Conservation (phyloP, 1,284 basidiomycete genomes). For the Volvariella surrecta region DNA sequence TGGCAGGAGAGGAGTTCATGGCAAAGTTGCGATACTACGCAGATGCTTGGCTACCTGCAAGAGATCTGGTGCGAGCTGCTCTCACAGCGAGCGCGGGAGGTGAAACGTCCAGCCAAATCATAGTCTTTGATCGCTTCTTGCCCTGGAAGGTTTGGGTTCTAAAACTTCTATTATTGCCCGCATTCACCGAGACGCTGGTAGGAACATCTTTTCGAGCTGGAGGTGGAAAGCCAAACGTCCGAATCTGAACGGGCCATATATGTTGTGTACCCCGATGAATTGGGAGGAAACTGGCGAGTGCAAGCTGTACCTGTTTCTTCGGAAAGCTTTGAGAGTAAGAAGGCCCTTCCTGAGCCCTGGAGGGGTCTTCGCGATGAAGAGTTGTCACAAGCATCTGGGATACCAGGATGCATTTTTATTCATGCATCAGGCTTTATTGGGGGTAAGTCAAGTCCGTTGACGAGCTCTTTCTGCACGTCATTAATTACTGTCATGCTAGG, state of each 20-base stretch:
- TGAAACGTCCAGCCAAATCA: conserved; percentile 69
- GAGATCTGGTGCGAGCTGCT: conserved; percentile 71
- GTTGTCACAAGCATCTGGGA: conserved; percentile 67
- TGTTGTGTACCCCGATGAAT: conserved; percentile 87
- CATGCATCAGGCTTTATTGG: conserved; percentile 97
- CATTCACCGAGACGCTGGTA: conserved; percentile 19
- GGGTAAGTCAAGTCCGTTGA: conserved; percentile 39
- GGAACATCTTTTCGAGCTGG: conserved; percentile 91
- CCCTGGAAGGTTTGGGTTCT: conserved; percentile 73
- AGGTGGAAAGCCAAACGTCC: conserved; percentile 35
- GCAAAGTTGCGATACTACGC: conserved; percentile 77
- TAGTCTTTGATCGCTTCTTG: conserved; percentile 76
- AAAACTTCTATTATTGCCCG: neutral
- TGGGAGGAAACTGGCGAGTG: conserved; percentile 77
- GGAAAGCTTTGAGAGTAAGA: conserved; percentile 86
- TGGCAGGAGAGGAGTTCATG: conserved; percentile 87
- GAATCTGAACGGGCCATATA: conserved; percentile 61
- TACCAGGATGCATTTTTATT: conserved; percentile 84
- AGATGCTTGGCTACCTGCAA: conserved; percentile 88
- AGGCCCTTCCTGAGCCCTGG: conserved; percentile 91
- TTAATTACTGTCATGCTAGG: conserved; percentile 33
- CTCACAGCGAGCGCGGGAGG: conserved; percentile 55
- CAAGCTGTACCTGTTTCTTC: conserved; percentile 84
- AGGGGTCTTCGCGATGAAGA: conserved; percentile 84
- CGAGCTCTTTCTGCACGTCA: conserved; percentile 3